Base-by-base conservation (phyloP, 2,329 filamentous ascomycete genomes). In the Colletotrichum musicola region DNA sequence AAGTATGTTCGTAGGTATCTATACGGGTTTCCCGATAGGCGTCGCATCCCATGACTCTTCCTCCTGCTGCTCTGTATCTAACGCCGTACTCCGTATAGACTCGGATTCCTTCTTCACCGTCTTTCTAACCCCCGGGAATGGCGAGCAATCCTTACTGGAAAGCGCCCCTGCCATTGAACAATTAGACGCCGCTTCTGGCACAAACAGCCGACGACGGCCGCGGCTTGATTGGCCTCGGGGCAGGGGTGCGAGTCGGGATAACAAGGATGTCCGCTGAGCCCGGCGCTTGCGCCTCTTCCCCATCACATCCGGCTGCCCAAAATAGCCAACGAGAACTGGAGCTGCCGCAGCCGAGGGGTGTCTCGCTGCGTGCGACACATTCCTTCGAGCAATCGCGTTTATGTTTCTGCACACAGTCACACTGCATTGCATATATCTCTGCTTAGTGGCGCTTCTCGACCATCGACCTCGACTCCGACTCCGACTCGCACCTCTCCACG, bases 271-370 rank as follows among this genome's bases (percentile, higher is more conserved):
- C 68, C 69, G 63, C 71, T 73, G 61, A 64, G 44, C 55, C 62
- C 55, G 77, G 80, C 80, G 80, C 80, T 80, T 81, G 79, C 77
- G 78, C 78, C 77, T 75, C 73, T 73, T 68, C 68, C 61, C 58
- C 72, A 64, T 65, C 65, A 69, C 71, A 72, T 65, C 72, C 57
- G 71, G 74, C 69, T 72, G 71, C 77, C 76, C 75, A 77, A 78
- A 78, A 79, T 79, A 79, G 78, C 77, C 77, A 79, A 79, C 78
- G 77, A 79, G 72, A 68, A 68, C 56, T 55, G 68, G 55, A 58
- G 46, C 42, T 70, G 65, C 71, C 72, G 71, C 71, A 71, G 66
- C 71, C 75, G 69, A 72, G 70, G 73, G 72, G 40, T 64, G 59
- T 56, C 65, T 35, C 47, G 55, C 68, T 64, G 65, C 59, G 51